Percentiles rank a stretch among this genome's conserved stretches.
Conservation (phyloP, 306 rosid genomes). For the Quercus ilex region DNA sequence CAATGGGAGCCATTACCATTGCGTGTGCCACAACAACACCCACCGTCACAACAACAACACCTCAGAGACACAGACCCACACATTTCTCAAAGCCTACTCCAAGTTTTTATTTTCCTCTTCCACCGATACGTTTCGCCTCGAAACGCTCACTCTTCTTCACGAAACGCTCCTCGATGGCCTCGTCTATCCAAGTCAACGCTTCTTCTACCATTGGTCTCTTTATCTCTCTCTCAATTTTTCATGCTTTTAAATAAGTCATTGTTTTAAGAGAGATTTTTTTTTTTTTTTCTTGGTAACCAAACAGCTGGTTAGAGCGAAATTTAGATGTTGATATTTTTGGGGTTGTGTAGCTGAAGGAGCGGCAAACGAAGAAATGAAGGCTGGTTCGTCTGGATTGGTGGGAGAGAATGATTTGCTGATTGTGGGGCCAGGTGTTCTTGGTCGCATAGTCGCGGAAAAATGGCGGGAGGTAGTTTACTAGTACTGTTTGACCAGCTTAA, state of each 20-base stretch:
- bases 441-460: constrained; percentile 77
- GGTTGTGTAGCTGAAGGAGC: constrained; percentile 35
- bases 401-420: constrained; percentile 65
- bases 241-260: no score
- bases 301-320: neutral
- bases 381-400: constrained; percentile 37
- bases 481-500: neutral
- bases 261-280: neutral
- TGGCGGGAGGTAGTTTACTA: constrained; percentile 68
- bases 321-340: neutral
- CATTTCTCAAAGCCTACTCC: constrained; percentile 10
- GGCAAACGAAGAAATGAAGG: constrained; percentile 34
- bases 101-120: neutral
- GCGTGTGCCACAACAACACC: constrained; percentile 23
- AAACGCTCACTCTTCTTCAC: constrained; percentile 3
- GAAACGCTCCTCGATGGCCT: constrained; percentile 47
- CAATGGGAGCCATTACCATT: constrained; percentile 44
- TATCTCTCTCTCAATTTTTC: neutral
- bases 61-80: neutral
- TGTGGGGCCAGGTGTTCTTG: constrained; percentile 95
- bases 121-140: neutral
- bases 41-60: neutral
- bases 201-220: constrained; percentile 35
- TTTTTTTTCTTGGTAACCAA: neutral
- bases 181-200: constrained; percentile 42